Evolutionary conservation across 352 stramenopile species (phyloP), one percentile per base, ranked within the genome.

Genomic region (Achlya hypogyna): DNA sequence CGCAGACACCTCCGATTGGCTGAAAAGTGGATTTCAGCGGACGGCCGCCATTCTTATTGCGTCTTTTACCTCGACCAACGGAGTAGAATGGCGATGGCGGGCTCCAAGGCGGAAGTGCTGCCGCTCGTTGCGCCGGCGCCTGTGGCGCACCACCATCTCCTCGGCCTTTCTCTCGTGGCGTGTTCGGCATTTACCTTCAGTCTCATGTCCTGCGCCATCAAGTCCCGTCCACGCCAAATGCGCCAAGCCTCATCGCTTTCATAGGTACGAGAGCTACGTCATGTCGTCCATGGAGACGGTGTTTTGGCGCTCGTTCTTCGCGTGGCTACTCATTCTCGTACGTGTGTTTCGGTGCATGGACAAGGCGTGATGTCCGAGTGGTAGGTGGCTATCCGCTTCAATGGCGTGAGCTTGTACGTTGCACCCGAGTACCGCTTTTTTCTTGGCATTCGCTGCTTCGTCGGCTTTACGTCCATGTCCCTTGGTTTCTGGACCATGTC

Each of bases 401-500:
- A 63, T 6, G 34, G 72, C 9, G 63, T 78, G 10, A 60, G 62
- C 8, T 47, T 75, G 5, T 22, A 29, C 5, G 74, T 88, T 1
- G 49, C 65, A 4, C 69, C 73, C 0, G 65, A 81, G 47, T 71
- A 86, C 16, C 81, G 79, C 35, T 60, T 69, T 54, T 82, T 87
- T 72, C 69, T 92, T 28, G 77, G 88, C 38, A 85, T 78, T 34
- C 74, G 78, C 51, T 81, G 75, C 54, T 62, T 86, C 38, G 71
- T 84, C 54, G 81, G 81, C 23, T 86, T 80, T 6, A 69, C 70
- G 5, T 81, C 72, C 5, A 87, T 89, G 34, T 74, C 74, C 28
- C 78, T 88, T 62, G 72, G 74, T 53, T 88, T 87, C 65, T 90
- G 83, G 69, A 78, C 79, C 22, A 86, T 90, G 54, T 79, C 78